Base-by-base conservation (phyloP, 306 rosid genomes). In the Dryas octopetala region DNA sequence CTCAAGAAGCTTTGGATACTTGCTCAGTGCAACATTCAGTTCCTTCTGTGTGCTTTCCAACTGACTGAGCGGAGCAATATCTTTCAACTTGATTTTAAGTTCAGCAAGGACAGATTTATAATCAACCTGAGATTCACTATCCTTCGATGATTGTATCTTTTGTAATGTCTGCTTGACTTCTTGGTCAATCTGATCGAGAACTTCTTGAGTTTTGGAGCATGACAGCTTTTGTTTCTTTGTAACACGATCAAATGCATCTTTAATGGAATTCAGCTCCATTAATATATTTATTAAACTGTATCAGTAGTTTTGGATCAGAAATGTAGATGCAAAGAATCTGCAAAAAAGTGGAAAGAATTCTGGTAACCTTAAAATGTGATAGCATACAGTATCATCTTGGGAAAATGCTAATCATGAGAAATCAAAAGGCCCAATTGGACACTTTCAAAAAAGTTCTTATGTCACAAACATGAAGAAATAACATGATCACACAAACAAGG, bases 221-320 rank as follows among this genome's bases (percentile, higher is more conserved):
- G 92, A 90, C 38, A 90, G 61, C 83, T 91, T 95, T 84, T 95
- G 99, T 85, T 95, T 91, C 90, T 82, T 87, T 5, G 85, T 44
- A 62, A 80, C 84, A 45, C 80, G 73, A 46, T 87, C 86, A 76
- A 76, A 74, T 78, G 83, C 91, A 86, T 92, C 99, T 85, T 77
- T 90, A 71, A 95, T 84, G 76, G 82, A 76, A 75, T 79, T 86
- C 81, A 89, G 86, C 82, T 91, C 99, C 99, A 95, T 95, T 70
- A 44, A 19, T 43, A 68, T 19, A 19, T 77, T 19, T 43, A 12
- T 5, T 23, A 23, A 47, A 68, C 19, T 2, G 43, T 65, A 74
- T 52, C 40, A n/a, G 38, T n/a, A 44, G 32, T 40, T 52, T n/a
- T 14, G 2, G 58, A 61, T 70, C 55, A 40, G n/a, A 70, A 61